Base-by-base conservation (phyloP, 225 moss, liverwort and hornwort genomes). In the Takakia lepidozioides region DNA sequence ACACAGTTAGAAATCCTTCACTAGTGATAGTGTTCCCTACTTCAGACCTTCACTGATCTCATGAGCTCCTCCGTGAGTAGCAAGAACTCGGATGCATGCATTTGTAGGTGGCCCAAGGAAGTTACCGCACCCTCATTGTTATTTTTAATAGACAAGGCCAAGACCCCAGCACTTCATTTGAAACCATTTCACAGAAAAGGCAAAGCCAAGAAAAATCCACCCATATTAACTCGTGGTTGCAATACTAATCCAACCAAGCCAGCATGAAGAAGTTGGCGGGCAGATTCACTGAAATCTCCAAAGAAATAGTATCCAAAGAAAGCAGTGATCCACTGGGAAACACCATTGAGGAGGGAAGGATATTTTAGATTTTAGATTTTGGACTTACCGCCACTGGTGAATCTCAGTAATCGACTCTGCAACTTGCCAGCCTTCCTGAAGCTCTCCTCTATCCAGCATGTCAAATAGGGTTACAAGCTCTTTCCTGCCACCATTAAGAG, bases 381-480 rank as follows among this genome's bases (percentile, higher is more conserved):
- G 30, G 34, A 36, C 58, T 7, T 50, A 91, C 95, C 83, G 87
- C 43, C 60, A 62, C n/a, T 46, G 67, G 50, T 98, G 95, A 39
- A 85, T 67, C 18, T 56, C 15, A 24, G 71, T 64, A 8, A 98
- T 79, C 43, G 54, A 28, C 19, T 56, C 59, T 8, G 69, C 75
- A 24, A 98, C 69, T 32, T 98, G 51, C 42, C 68, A 45, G 40
- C 91, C 78, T 46, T 91, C 91, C n/a, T 63, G 47, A 19, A 78
- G 32, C 16, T 58, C 27, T 3, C 78, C 78, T 20, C 43, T 48
- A 8, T 91, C 80, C 10, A 85, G 68, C 59, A 54, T 63, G 40
- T 90, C 85, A 51, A 98, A 91, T 0, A 98, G 57, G 27, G 30
- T 53, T 20, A 98, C 83, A 19, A 98, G 75, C 68, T 78, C 82